Evolutionary conservation across 208 protist genomes (phyloP).

Genomic region (Jaenimonas drosophilae): DNA sequence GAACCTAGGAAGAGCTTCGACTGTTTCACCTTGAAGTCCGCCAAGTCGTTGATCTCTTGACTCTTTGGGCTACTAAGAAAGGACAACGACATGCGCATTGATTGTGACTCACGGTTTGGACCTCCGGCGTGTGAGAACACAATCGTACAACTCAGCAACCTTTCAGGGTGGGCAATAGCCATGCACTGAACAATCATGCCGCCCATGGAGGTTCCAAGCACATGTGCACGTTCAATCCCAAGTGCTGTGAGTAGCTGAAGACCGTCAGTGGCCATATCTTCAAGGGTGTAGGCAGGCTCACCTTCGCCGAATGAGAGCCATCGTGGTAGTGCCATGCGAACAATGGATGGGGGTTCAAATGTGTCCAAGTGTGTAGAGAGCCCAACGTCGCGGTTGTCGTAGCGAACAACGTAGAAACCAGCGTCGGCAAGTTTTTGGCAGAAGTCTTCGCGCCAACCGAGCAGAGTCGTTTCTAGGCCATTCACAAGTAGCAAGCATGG

Average conservation of each 20-base stretch:
- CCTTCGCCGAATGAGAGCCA: conserved; percentile 25
- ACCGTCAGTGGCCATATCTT: conserved; percentile 60
- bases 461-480: conserved; percentile 15
- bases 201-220: conserved; percentile 58
- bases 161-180: conserved; percentile 30
- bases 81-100: conserved; percentile 13
- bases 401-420: conserved; percentile 55
- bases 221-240: conserved; percentile 33
- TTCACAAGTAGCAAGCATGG: conserved; percentile 52
- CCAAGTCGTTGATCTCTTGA: conserved; percentile 12
- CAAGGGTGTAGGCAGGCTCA: conserved; percentile 40
- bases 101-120: conserved; percentile 21
- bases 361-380: conserved; percentile 45
- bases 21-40: conserved; percentile 30
- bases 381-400: conserved; percentile 69
- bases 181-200: conserved; percentile 77
- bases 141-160: conserved; percentile 35
- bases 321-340: conserved; percentile 30
- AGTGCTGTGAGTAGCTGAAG: conserved; percentile 37
- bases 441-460: conserved; percentile 16
- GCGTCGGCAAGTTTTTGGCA: conserved; percentile 17
- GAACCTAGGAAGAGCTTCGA: conserved; percentile 12
- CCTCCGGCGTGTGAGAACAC: conserved; percentile 41
- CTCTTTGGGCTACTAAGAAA: conserved; percentile 35
- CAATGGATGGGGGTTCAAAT: conserved; percentile 14